phyloP scores from a whole-genome alignment of 1,284 basidiomycete genomes.

The Marasmius oreades region DNA sequence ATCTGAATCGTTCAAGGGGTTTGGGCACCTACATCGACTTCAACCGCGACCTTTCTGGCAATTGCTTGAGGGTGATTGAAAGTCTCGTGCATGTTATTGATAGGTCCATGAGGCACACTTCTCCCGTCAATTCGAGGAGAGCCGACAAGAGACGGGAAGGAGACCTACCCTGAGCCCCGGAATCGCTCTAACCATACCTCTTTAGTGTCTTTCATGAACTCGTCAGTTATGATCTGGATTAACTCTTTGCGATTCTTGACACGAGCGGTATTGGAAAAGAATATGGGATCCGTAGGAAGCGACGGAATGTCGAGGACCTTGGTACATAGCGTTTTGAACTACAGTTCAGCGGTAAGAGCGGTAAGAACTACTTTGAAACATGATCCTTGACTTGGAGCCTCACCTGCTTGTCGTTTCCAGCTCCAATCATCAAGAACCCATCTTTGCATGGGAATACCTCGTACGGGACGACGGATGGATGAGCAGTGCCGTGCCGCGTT shows the following conservation, averaged over 20 bases:
- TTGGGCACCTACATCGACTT: conserved; percentile 37
- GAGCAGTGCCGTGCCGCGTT: conserved; percentile 85
- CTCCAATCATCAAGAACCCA: conserved; percentile 92
- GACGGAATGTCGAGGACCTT: conserved; percentile 58
- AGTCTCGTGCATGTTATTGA: conserved; percentile 89
- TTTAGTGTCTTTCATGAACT: conserved; percentile 54
- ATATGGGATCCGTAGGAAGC: conserved; percentile 58
- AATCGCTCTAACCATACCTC: conserved; percentile 75
- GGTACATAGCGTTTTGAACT: conserved; percentile 70
- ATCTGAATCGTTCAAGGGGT: background rate
- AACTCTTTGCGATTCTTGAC: conserved; percentile 77
- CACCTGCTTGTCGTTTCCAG: conserved; percentile 88
- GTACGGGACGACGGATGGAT: conserved; percentile 90
- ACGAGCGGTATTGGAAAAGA: conserved; percentile 70
- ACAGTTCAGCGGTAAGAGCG: conserved; percentile 5
- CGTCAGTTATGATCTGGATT: conserved; percentile 67
- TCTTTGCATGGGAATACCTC: conserved; percentile 88
- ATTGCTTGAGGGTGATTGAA: conserved; percentile 87
- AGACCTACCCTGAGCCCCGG: conserved; percentile 68
- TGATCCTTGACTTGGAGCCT: conserved; percentile 14
- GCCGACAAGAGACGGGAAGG: background rate
- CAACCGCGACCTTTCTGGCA: conserved; percentile 41
- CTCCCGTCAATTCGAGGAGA: conserved; percentile 8
- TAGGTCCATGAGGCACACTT: conserved; percentile 84
- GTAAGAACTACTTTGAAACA: conserved; percentile 7